phyloP scores from a whole-genome alignment of 257 asterid species.

The Mitragyna speciosa region DNA sequence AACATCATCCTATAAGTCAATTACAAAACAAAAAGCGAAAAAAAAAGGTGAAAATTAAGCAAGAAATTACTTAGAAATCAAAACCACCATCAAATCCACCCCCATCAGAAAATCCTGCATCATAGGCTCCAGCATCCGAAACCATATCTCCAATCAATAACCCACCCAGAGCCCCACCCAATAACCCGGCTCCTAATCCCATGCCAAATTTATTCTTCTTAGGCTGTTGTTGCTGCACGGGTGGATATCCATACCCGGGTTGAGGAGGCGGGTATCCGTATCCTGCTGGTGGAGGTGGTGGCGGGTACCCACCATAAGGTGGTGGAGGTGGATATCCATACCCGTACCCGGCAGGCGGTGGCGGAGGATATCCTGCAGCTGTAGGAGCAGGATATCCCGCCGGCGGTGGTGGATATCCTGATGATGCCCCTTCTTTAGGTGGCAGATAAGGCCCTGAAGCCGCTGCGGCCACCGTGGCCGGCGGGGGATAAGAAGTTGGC shows the following conservation, averaged over 20 bases:
- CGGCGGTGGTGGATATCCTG: background rate
- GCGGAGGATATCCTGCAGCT: constrained; percentile 8
- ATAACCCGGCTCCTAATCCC: constrained; percentile 80
- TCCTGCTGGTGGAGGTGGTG: constrained; percentile 35
- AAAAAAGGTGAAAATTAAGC: background rate
- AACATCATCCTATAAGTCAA: background rate
- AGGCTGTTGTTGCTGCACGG: constrained; percentile 41
- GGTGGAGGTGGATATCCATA: constrained; percentile 20
- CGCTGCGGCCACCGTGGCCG: constrained; percentile 4
- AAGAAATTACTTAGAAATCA: constrained; percentile 38
- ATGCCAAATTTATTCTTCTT: constrained; percentile 56
- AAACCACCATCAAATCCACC: constrained; percentile 40
- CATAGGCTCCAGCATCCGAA: constrained; percentile 51
- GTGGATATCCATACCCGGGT: constrained; percentile 63
- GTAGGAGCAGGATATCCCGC: background rate
- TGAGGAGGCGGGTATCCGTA: constrained; percentile 46
- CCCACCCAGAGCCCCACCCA: constrained; percentile 85
- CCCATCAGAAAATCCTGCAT: constrained; percentile 23
- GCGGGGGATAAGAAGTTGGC: constrained; percentile 37
- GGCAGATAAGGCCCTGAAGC: constrained; percentile 32
- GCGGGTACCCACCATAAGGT: constrained; percentile 24
- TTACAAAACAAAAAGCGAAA: background rate
- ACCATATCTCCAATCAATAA: constrained; percentile 64
- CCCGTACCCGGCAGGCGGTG: constrained; percentile 13
- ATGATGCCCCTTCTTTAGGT: constrained; percentile 15